A percentile compares a stretch with the other conserved stretches of the same genome.
phyloP scores from a whole-genome alignment of 2,329 filamentous ascomycete genomes.

The Aaosphaeria arxii region DNA sequence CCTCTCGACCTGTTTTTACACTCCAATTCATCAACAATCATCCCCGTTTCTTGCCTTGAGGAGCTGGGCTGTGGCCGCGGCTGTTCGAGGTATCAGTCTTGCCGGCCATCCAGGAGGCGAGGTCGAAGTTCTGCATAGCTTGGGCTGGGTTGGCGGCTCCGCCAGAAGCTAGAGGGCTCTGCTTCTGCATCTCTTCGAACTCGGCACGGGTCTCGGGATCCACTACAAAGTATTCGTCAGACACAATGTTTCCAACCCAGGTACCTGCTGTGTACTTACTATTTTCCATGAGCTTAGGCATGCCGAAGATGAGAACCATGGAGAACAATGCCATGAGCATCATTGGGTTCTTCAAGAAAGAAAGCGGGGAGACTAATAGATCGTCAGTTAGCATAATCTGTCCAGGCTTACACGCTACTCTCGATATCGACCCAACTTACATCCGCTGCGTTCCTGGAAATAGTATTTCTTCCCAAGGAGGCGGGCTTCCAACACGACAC shows the following conservation, averaged over 20 bases:
- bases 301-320: constrained; percentile 80
- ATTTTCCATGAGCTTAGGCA: constrained; percentile 94
- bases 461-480: constrained; percentile 66
- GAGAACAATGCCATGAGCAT: constrained; percentile 86
- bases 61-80: constrained; percentile 26
- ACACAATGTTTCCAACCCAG: constrained; percentile 5
- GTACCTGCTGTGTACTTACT: constrained; percentile 58
- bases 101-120: constrained; percentile 67
- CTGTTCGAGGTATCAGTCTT: constrained; percentile 30
- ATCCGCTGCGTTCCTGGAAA: constrained; percentile 72
- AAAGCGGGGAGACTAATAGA: constrained; percentile 68
- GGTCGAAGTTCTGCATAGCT: constrained; percentile 62
- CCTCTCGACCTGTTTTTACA: background rate
- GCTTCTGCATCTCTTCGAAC: constrained; percentile 85
- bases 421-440: constrained; percentile 49
- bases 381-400: background rate
- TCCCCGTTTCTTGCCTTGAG: constrained; percentile 7
- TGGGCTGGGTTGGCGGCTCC: constrained; percentile 41
- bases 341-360: constrained; percentile 91
- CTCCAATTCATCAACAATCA: background rate
- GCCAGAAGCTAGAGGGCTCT: constrained; percentile 59
- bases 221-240: constrained; percentile 56
- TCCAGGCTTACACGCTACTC: background rate
- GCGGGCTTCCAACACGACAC: constrained; percentile 58
- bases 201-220: constrained; percentile 93